Conservation (phyloP, 305 asterid species). For the Stenogyne calaminthoides region DNA sequence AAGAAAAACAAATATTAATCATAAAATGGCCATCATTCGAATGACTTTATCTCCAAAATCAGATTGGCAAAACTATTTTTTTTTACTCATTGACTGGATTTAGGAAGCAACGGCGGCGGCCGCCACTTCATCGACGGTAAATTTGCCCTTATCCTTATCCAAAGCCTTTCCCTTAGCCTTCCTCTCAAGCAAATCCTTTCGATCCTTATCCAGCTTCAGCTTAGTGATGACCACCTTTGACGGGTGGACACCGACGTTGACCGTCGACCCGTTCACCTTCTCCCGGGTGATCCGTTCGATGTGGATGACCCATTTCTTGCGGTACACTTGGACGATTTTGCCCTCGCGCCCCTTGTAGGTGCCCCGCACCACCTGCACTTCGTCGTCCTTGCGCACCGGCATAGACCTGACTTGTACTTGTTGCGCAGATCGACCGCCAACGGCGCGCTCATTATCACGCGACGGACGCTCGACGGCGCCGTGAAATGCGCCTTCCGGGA, state of each 20-base stretch:
- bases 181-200: slow-evolving; percentile 55
- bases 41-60: too few relatives aligned
- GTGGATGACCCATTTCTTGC: slow-evolving; percentile 69
- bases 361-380: slow-evolving; percentile 61
- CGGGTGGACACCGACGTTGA: slow-evolving; percentile 59
- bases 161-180: slow-evolving; percentile 48
- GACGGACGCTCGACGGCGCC: too few relatives aligned
- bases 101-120: too few relatives aligned
- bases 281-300: slow-evolving; percentile 59
- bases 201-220: slow-evolving; percentile 59
- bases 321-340: slow-evolving; percentile 57
- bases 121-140: too few relatives aligned
- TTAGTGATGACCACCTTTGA: slow-evolving; percentile 64
- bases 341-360: slow-evolving; percentile 70
- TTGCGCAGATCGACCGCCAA: too few relatives aligned
- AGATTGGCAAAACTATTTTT: too few relatives aligned
- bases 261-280: slow-evolving; percentile 65
- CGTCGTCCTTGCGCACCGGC: slow-evolving; percentile 70
- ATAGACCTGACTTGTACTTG: slow-evolving; percentile 36
- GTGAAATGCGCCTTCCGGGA: too few relatives aligned
- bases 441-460: too few relatives aligned
- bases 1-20: too few relatives aligned
- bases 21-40: too few relatives aligned
- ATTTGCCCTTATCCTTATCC: too few relatives aligned
- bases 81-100: too few relatives aligned